These are phyloP conservation scores for Pisolithus sp. DNA, from an alignment of 768 basidiomycete genomes.

Conservation along the genomic window DNA sequence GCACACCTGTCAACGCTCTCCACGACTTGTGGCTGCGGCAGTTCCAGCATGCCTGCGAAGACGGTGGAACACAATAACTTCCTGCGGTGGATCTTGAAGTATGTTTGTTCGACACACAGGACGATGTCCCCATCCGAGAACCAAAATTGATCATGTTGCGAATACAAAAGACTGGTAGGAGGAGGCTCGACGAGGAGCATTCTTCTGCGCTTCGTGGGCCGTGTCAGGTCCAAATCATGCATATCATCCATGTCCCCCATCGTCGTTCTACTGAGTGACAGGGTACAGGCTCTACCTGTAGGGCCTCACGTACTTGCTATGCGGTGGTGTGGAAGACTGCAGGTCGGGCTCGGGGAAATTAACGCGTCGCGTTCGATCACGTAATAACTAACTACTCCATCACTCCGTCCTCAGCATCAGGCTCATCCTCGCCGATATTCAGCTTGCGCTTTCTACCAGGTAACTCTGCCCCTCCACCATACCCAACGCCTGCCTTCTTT, in stretches of 20 bases:
- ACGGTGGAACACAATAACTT: conserved; percentile 18
- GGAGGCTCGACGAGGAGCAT: neutral
- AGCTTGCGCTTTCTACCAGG: conserved; percentile 76
- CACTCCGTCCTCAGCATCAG: conserved; percentile 20
- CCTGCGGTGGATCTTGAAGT: conserved; percentile 22
- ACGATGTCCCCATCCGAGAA: conserved; percentile 33
- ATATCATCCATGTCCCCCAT: no score
- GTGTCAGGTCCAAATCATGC: neutral
- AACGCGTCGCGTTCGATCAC: no score
- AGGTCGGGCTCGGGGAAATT: no score
- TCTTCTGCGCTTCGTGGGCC: conserved; percentile 3
- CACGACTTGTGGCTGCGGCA: conserved; percentile 25
- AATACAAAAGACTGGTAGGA: neutral
- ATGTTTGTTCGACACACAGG: conserved; percentile 17
- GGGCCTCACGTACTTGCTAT: no score
- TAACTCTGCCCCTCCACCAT: conserved; percentile 58
- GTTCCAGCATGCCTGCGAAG: conserved; percentile 32
- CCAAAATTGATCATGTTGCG: conserved; percentile 14
- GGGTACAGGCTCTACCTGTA: no score
- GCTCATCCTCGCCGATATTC: conserved; percentile 39
- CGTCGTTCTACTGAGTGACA: no score
- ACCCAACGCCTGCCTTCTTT: conserved; percentile 75
- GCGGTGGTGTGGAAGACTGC: no score
- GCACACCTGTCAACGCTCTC: conserved; percentile 30
- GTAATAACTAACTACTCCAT: neutral